phyloP scores from a whole-genome alignment of 805 yeast species.

The Wickerhamiella nectarea region DNA sequence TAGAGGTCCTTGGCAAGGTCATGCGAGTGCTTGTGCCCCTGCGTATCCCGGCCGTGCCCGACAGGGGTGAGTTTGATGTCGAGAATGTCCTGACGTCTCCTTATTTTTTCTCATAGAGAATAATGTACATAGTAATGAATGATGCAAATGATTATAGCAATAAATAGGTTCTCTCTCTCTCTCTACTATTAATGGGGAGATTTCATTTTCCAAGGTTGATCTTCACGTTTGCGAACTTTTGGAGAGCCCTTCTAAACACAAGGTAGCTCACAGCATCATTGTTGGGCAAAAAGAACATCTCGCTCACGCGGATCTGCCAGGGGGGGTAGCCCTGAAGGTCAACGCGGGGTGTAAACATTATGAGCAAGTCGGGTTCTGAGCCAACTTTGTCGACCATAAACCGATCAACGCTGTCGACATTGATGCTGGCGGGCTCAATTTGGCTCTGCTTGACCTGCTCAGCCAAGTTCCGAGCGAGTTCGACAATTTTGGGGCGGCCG shows the following conservation, averaged over 20 bases:
- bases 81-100: slow-evolving; percentile 52
- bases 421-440: slow-evolving; percentile 50
- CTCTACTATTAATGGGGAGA: too few species aligned
- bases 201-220: slow-evolving; percentile 71
- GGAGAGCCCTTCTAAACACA: slow-evolving; percentile 44
- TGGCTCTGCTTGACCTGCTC: slow-evolving; percentile 53
- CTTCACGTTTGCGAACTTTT: slow-evolving; percentile 56
- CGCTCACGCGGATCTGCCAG: slow-evolving; percentile 88
- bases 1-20: slow-evolving; percentile 13
- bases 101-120: slow-evolving; percentile 65
- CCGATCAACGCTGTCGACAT: slow-evolving; percentile 54
- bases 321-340: slow-evolving; percentile 95
- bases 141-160: not conserved
- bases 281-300: slow-evolving; percentile 82
- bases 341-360: slow-evolving; percentile 72
- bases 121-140: not conserved
- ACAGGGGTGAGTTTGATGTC: slow-evolving; percentile 76
- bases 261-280: slow-evolving; percentile 67
- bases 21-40: slow-evolving; percentile 51
- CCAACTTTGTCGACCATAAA: slow-evolving; percentile 52
- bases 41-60: slow-evolving; percentile 57
- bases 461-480: slow-evolving; percentile 73
- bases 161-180: not conserved
- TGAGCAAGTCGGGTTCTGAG: slow-evolving; percentile 79
- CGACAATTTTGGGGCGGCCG: slow-evolving; percentile 83